Evolutionary conservation across 768 basidiomycete genomes (phyloP).

Genomic region (Termitomyces sp.): DNA sequence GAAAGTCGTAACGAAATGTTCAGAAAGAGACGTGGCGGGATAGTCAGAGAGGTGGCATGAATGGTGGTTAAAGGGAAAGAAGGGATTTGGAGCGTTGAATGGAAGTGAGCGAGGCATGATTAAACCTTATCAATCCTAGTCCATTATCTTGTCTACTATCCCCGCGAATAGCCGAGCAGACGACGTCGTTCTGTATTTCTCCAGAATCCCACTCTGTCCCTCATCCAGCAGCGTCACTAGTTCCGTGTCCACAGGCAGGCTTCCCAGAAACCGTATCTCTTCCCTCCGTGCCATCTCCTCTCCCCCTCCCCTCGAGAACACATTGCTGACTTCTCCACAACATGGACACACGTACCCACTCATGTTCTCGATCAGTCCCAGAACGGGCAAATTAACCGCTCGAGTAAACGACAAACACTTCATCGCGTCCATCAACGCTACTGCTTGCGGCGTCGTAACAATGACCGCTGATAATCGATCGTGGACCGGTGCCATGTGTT

Average conservation of each 20-base stretch:
- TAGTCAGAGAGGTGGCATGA: constrained; percentile 7
- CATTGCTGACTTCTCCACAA: constrained; percentile 91
- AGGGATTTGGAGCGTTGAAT: constrained; percentile 21
- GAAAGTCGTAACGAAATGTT: constrained; percentile 1
- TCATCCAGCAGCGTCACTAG: constrained; percentile 84
- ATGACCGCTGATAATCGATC: constrained; percentile 77
- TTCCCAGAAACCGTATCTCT: constrained; percentile 72
- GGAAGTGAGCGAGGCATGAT: constrained; percentile 28
- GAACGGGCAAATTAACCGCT: constrained; percentile 76
- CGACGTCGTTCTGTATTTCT: constrained; percentile 60
- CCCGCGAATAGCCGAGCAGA: constrained; percentile 63
- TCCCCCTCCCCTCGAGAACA: constrained; percentile 93
- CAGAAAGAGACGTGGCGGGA: not conserved
- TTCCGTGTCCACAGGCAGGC: constrained; percentile 90
- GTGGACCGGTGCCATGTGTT: constrained; percentile 86
- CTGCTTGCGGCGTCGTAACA: constrained; percentile 96
- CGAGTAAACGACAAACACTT: constrained; percentile 96
- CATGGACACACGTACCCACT: constrained; percentile 97
- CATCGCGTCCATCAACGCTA: constrained; percentile 91
- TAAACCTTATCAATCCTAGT: not conserved
- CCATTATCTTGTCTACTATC: constrained; percentile 36
- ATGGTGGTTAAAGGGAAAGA: constrained; percentile 13
- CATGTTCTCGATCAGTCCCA: constrained; percentile 98
- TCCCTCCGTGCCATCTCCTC: constrained; percentile 81
- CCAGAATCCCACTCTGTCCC: constrained; percentile 43